These are phyloP conservation scores for Gonium pectorale DNA, from an alignment of 139 green algal genomes.

Conservation along the genomic window DNA sequence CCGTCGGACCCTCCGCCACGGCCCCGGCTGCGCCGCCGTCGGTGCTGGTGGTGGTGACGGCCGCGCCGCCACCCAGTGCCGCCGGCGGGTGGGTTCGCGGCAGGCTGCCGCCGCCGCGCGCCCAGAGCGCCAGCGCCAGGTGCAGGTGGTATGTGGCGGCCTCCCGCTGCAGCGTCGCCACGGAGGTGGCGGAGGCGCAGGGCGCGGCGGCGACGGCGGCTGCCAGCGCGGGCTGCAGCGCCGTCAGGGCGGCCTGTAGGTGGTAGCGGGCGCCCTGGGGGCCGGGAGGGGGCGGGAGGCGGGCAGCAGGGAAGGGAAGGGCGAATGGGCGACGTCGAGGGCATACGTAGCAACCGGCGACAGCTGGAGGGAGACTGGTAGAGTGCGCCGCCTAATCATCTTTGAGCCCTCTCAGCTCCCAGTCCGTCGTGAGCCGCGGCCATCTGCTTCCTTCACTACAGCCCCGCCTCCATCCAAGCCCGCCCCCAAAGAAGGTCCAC, in stretches of 20 bases:
- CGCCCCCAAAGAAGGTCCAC: too few species aligned
- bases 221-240: slow-evolving; percentile 39
- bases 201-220: not conserved
- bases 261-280: slow-evolving; percentile 13
- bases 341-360: too few species aligned
- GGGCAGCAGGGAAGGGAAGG: too few species aligned
- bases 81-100: not conserved
- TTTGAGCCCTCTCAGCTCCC: too few species aligned
- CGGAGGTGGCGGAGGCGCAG: not conserved
- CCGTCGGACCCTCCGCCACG: not conserved
- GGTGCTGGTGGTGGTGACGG: not conserved
- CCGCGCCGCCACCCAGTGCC: not conserved
- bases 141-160: slow-evolving; percentile 40
- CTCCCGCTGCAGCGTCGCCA: not conserved
- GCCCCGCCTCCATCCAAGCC: not conserved
- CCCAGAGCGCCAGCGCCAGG: slow-evolving; percentile 52
- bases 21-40: not conserved
- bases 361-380: too few species aligned
- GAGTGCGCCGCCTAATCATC: too few species aligned
- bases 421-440: too few species aligned
- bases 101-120: not conserved
- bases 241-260: slow-evolving; percentile 47
- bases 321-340: too few species aligned
- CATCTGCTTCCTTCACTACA: too few species aligned
- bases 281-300: too few species aligned